phyloP scores from a whole-genome alignment of 148 eudicot species.

The Rhododendron kiyosumense region DNA sequence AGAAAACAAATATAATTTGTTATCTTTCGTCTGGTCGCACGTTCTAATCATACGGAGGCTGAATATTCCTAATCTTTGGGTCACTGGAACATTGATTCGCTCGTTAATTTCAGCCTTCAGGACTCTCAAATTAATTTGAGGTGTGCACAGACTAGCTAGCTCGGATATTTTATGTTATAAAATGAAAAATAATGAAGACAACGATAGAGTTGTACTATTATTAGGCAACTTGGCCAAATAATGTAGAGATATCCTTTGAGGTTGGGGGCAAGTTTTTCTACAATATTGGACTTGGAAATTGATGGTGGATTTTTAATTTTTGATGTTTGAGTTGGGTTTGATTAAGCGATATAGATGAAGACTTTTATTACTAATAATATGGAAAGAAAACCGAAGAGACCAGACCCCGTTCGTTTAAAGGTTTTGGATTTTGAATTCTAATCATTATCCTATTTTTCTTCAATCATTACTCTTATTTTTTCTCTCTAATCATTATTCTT shows the following conservation, averaged over 20 bases:
- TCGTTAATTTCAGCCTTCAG: too few relatives aligned
- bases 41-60: background rate
- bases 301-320: background rate
- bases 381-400: too few relatives aligned
- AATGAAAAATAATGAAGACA: background rate
- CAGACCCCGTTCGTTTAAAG: too few relatives aligned
- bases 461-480: too few relatives aligned
- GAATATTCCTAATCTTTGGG: background rate
- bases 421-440: too few relatives aligned
- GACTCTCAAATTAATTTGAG: too few relatives aligned
- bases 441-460: too few relatives aligned
- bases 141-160: background rate
- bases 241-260: background rate
- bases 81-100: background rate
- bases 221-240: background rate
- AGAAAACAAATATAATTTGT: too few relatives aligned
- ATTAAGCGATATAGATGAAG: background rate
- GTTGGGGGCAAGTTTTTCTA: background rate
- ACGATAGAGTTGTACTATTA: background rate
- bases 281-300: background rate
- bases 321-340: background rate
- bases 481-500: too few relatives aligned
- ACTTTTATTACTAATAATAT: background rate
- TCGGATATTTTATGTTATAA: too few relatives aligned
- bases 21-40: background rate